Conservation (phyloP, 257 asterid genomes). For the Gynochthodes officinalis region DNA sequence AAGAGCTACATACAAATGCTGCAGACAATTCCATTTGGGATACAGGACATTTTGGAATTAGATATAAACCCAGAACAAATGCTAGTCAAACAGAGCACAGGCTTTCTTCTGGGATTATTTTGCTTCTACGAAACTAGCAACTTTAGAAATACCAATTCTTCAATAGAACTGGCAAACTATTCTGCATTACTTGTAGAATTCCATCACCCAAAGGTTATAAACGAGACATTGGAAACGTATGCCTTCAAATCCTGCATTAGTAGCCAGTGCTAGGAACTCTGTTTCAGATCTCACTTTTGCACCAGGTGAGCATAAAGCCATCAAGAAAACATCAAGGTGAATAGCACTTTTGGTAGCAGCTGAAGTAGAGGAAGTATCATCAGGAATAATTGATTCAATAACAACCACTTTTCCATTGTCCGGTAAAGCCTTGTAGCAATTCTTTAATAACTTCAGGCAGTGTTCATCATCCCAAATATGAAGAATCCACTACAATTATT, state of each 20-base stretch:
- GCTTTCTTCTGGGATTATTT: no score
- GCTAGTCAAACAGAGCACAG: no score
- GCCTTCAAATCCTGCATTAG: constrained; percentile 3
- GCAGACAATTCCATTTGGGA: no score
- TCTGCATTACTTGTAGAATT: neutral
- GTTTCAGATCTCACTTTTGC: neutral
- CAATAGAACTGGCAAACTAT: no score
- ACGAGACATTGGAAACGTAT: neutral
- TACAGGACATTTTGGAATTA: no score
- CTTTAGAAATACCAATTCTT: no score
- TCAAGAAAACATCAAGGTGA: neutral
- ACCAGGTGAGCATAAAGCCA: neutral
- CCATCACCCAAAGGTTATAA: neutral
- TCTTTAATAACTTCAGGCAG: neutral
- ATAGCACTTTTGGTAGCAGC: neutral
- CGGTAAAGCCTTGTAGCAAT: constrained; percentile 4
- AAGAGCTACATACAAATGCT: no score
- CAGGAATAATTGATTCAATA: neutral
- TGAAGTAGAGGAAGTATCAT: neutral
- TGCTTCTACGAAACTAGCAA: no score
- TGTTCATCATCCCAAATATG: neutral
- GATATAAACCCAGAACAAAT: no score
- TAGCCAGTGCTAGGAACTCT: neutral
- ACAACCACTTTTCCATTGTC: neutral
- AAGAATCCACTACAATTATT: neutral